Percentiles rank a stretch among this genome's conserved stretches.
These are phyloP conservation scores for Oleoguttula mirabilis DNA, from an alignment of 495 filamentous ascomycete genomes.

Conservation along the genomic window DNA sequence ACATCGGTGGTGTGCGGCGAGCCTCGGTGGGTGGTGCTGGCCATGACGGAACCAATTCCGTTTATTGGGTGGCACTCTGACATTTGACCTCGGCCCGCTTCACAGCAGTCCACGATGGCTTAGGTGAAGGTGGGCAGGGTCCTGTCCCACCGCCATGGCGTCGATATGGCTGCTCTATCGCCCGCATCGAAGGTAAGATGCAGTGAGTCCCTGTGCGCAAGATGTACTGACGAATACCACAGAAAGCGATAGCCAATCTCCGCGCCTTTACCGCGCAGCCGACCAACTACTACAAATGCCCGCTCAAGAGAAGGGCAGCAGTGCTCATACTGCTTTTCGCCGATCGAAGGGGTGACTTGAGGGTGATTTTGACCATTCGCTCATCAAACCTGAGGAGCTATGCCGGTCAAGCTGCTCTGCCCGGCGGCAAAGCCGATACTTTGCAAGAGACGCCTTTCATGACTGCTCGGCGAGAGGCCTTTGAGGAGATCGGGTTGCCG, in stretches of 20 bases:
- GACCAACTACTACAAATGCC: constrained; percentile 50
- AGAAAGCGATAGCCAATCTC: constrained; percentile 69
- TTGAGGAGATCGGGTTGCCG: constrained; percentile 82
- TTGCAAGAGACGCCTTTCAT: constrained; percentile 45
- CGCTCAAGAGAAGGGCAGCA: constrained; percentile 61
- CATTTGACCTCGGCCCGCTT: no score
- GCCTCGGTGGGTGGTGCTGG: no score
- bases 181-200: constrained; percentile 43
- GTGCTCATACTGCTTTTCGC: constrained; percentile 79
- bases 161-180: constrained; percentile 43
- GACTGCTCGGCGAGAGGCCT: constrained; percentile 77
- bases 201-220: constrained; percentile 3
- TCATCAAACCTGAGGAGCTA: constrained; percentile 58
- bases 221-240: constrained; percentile 19
- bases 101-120: not conserved
- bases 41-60: no score
- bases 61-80: no score
- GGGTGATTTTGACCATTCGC: constrained; percentile 78
- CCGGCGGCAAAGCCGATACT: constrained; percentile 52
- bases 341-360: constrained; percentile 60
- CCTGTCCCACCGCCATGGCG: constrained; percentile 7
- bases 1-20: no score
- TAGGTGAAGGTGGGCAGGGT: no score
- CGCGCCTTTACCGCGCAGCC: constrained; percentile 54
- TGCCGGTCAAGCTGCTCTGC: constrained; percentile 75